Conservation (phyloP, 164 flowering plant genomes). For the Platanus orientalis region DNA sequence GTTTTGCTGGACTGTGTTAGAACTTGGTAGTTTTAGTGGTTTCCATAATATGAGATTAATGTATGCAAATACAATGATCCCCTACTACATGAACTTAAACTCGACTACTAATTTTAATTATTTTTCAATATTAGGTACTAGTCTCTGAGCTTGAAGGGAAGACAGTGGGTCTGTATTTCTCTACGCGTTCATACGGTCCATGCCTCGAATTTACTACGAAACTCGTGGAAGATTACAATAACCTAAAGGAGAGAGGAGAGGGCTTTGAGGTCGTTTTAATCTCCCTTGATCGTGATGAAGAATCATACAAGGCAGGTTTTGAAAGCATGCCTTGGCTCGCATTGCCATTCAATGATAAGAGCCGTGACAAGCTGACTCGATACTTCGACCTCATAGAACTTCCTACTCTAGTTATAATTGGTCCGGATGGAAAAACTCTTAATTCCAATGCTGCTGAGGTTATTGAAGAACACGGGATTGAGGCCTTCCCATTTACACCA, state of each 20-base stretch:
- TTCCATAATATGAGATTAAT: too few relatives aligned
- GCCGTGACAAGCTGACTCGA: slow-evolving; percentile 5
- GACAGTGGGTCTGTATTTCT: slow-evolving; percentile 30
- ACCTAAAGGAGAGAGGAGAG: slow-evolving; percentile 25
- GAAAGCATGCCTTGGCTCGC: slow-evolving; percentile 24
- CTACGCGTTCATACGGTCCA: neutral
- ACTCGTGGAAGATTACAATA: slow-evolving; percentile 20
- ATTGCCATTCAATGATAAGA: slow-evolving; percentile 21
- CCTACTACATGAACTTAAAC: neutral
- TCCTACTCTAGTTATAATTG: slow-evolving; percentile 22
- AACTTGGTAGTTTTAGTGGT: too few relatives aligned
- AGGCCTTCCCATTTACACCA: slow-evolving; percentile 31
- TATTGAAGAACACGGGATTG: slow-evolving; percentile 20
- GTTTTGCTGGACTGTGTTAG: too few relatives aligned
- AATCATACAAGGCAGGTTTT: slow-evolving; percentile 11
- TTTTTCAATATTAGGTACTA: slow-evolving; percentile 17
- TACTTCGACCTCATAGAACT: slow-evolving; percentile 16
- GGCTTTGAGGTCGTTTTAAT: slow-evolving; percentile 23
- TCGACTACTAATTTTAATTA: neutral
- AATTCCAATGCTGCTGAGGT: slow-evolving; percentile 20
- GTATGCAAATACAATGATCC: too few relatives aligned
- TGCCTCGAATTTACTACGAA: slow-evolving; percentile 16
- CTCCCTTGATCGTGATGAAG: slow-evolving; percentile 17
- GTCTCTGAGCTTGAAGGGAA: slow-evolving; percentile 36
- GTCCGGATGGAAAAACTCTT: slow-evolving; percentile 28